Evolutionary conservation across 2,329 filamentous ascomycete genomes (phyloP), one percentile per base, ranked within the genome.

Genomic region (Fusarium papillatum): DNA sequence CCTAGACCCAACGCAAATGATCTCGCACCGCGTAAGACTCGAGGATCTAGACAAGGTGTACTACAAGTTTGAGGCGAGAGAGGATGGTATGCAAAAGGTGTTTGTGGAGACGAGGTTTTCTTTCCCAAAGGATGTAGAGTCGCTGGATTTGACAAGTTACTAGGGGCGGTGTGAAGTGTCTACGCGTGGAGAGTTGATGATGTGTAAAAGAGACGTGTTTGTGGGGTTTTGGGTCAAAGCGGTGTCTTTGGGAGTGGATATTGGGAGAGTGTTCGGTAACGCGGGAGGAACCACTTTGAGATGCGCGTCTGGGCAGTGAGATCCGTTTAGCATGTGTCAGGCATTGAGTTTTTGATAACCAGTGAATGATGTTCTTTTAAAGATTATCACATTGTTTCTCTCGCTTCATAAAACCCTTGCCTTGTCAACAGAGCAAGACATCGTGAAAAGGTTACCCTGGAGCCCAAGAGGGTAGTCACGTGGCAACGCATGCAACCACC

Each of bases 41-140:
- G 93, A 96, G 72, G 94, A 96, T 77, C 88, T 94, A 70, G 92
- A 91, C 68, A 90, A 90, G 79, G 87, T 94, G 1, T 95, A 95
- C 78, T 84, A 87, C 72, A 88, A 88, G 78, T 94, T 93, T 71
- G 87, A 93, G 70, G 86, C 85, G 68, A 86, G 85, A 72, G 88
- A 94, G 71, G 93, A 95, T 78, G 86, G 87, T 5, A 94, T 97
- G 88, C 95, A 97, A 83, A 97, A 98, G 88, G 90, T 97, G 2
- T 97, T 89, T 81, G 87, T 90, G 2, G 86, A 92, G 85, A 92
- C 90, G 4, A 89, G 86, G 80, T 90, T 90, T 69, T 91, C 89
- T 2, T 82, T 84, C 34, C 89, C 89, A 0, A 81, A 83, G 17
- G 85, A 85, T 7, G 60, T 70, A 9, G 29, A 14, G 34, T 64